These are phyloP conservation scores for Adansonia madagascariensis DNA, from an alignment of 441 rosid genomes.

Conservation along the genomic window DNA sequence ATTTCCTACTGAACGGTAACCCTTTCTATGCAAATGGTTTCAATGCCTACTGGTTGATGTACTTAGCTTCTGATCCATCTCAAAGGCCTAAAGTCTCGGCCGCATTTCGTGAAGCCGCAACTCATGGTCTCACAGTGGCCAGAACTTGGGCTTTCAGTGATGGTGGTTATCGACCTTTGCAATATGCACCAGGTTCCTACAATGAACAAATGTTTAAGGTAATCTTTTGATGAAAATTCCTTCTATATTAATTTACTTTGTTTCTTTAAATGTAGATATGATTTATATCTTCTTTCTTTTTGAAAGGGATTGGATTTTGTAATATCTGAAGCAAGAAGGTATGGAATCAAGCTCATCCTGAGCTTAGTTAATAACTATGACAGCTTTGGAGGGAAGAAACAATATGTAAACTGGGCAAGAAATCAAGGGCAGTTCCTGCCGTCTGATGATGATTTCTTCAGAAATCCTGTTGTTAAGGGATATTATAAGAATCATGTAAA, in stretches of 20 bases:
- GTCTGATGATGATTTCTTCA: slow-evolving; percentile 75
- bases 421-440: slow-evolving; percentile 58
- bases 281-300: slow-evolving; percentile 5
- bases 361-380: slow-evolving; percentile 68
- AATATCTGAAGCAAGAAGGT: slow-evolving; percentile 62
- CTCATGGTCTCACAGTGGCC: slow-evolving; percentile 73
- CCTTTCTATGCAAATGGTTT: slow-evolving; percentile 88
- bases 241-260: not conserved
- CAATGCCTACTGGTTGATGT: slow-evolving; percentile 97
- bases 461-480: slow-evolving; percentile 59
- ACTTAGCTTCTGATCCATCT: slow-evolving; percentile 50
- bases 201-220: slow-evolving; percentile 88
- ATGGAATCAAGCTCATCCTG: slow-evolving; percentile 63
- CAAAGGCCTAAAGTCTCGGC: slow-evolving; percentile 50
- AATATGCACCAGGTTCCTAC: slow-evolving; percentile 83
- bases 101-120: slow-evolving; percentile 68
- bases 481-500: slow-evolving; percentile 69
- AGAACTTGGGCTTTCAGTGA: slow-evolving; percentile 98
- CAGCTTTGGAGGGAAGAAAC: slow-evolving; percentile 71
- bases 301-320: slow-evolving; percentile 74
- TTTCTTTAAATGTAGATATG: slow-evolving; percentile 10
- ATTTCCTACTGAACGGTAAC: slow-evolving; percentile 67
- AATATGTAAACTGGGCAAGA: slow-evolving; percentile 73
- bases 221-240: not conserved
- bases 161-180: slow-evolving; percentile 85